Conservation (phyloP, 805 yeast species). For the Myxozyma mucilagina region DNA sequence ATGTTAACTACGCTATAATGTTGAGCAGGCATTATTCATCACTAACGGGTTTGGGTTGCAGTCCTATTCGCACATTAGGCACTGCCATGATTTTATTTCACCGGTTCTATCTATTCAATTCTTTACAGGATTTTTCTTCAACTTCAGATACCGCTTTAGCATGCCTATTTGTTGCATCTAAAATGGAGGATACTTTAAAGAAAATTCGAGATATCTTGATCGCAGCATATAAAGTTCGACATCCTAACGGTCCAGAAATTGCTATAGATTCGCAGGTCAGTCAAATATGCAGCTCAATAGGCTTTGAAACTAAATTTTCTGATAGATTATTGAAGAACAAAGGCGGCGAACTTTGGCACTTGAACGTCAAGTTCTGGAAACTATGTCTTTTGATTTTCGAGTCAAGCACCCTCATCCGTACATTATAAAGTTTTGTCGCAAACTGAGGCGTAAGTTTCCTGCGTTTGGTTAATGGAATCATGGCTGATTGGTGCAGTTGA, state of each 20-base stretch:
- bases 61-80: constrained; percentile 34
- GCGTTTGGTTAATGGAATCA: neutral
- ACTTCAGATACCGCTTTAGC: constrained; percentile 60
- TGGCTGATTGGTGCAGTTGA: neutral
- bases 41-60: neutral
- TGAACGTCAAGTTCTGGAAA: constrained; percentile 69
- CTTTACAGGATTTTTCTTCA: constrained; percentile 25
- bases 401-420: constrained; percentile 63
- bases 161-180: constrained; percentile 66
- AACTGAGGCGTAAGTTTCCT: constrained; percentile 16
- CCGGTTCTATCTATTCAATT: constrained; percentile 32
- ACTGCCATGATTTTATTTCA: constrained; percentile 34
- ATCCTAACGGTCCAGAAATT: constrained; percentile 26
- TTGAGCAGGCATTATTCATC: neutral
- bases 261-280: constrained; percentile 28
- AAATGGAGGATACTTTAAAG: constrained; percentile 79
- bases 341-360: constrained; percentile 55
- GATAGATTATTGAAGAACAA: constrained; percentile 30
- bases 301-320: neutral
- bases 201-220: constrained; percentile 62
- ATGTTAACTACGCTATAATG: neutral
- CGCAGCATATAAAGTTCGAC: constrained; percentile 49
- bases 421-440: constrained; percentile 60
- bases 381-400: constrained; percentile 75
- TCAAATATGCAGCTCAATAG: constrained; percentile 48